Evolutionary conservation across 1,284 basidiomycete genomes (phyloP).

Genomic region (Cryptococcus sp.): DNA sequence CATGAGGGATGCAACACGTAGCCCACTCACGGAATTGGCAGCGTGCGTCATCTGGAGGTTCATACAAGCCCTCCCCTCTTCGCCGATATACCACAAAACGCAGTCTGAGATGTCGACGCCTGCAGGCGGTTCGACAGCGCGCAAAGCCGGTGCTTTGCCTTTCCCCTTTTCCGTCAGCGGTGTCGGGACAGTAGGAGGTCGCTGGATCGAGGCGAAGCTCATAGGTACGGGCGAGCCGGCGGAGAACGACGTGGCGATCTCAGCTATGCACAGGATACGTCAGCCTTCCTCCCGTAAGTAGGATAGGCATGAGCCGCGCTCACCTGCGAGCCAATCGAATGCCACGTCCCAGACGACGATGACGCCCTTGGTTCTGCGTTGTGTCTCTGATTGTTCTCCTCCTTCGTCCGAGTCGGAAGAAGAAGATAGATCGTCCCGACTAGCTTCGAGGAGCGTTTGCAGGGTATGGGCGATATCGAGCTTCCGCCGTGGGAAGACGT

Average conservation of each 20-base stretch:
- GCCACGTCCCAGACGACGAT: slow-evolving; percentile 77
- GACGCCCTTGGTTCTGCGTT: slow-evolving; percentile 48
- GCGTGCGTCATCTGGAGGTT: slow-evolving; percentile 83
- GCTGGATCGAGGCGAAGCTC: slow-evolving; percentile 38
- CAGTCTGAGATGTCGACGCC: slow-evolving; percentile 48
- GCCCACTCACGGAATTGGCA: slow-evolving; percentile 52
- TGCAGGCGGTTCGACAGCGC: slow-evolving; percentile 40
- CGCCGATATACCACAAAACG: slow-evolving; percentile 76
- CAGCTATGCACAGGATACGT: slow-evolving; percentile 18
- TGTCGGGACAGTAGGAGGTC: slow-evolving; percentile 18
- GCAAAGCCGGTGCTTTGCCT: slow-evolving; percentile 40
- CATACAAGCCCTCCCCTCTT: slow-evolving; percentile 76
- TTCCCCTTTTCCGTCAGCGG: slow-evolving; percentile 14
- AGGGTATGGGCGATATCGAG: slow-evolving; percentile 38
- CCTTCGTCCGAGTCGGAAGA: slow-evolving; percentile 12
- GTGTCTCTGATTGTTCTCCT: not conserved
- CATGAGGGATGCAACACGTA: slow-evolving; percentile 2
- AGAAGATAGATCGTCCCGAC: slow-evolving; percentile 23
- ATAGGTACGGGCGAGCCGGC: slow-evolving; percentile 21
- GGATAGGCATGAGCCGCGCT: slow-evolving; percentile 20
- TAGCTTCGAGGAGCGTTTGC: slow-evolving; percentile 26
- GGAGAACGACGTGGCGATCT: slow-evolving; percentile 29
- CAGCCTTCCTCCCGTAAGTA: not conserved
- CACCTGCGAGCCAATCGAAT: slow-evolving; percentile 72
- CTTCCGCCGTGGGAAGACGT: slow-evolving; percentile 50